Percentiles rank a stretch among this genome's conserved stretches.
Evolutionary conservation across 140 eudicot genomes (phyloP).

Genomic region (Flaveria floridana): DNA sequence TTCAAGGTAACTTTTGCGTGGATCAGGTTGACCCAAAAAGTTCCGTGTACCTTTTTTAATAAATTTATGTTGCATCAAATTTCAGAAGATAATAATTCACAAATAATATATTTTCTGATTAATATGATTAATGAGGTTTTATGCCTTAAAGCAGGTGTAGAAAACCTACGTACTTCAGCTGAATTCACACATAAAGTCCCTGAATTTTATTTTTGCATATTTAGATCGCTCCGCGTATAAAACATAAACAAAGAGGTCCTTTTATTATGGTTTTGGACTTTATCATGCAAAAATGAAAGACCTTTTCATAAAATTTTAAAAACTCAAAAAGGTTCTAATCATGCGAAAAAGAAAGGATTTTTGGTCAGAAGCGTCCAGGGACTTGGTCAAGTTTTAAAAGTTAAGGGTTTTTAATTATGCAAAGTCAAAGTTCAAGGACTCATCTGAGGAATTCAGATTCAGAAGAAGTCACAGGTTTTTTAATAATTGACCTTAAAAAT

Average conservation of each 20-base stretch:
- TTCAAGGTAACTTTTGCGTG: background rate
- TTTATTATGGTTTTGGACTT: background rate
- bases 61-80: background rate
- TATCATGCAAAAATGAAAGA: background rate
- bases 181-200: slow-evolving; percentile 4
- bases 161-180: background rate
- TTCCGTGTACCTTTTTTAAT: background rate
- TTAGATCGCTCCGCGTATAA: background rate
- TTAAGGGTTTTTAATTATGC: background rate
- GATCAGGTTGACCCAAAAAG: background rate
- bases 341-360: background rate
- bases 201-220: background rate
- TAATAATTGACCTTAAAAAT: background rate
- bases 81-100: background rate
- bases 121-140: background rate
- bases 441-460: background rate
- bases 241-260: background rate
- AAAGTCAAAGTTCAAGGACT: background rate
- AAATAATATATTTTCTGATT: background rate
- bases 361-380: background rate
- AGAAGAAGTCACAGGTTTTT: background rate
- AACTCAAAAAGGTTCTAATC: background rate
- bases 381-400: background rate
- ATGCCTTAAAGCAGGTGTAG: background rate
- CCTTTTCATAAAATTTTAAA: background rate